These are phyloP conservation scores for Scutellaria galericulata DNA, from an alignment of 257 asterid genomes.

Conservation along the genomic window DNA sequence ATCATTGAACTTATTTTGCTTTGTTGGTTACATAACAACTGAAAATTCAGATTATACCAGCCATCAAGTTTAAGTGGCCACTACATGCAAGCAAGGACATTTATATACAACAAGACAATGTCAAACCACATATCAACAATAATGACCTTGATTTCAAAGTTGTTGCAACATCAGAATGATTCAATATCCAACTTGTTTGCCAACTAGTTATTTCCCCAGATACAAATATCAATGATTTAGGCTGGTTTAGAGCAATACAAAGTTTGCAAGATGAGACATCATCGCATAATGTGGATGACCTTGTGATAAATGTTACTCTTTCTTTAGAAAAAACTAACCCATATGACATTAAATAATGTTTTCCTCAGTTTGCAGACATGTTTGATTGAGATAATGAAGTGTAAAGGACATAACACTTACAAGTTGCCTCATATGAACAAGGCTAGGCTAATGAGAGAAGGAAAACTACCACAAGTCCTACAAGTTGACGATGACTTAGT, in stretches of 20 bases:
- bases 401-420: background rate
- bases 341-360: background rate
- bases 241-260: background rate
- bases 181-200: background rate
- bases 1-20: background rate
- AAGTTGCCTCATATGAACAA: background rate
- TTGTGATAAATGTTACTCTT: background rate
- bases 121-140: background rate
- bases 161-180: background rate
- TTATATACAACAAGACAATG: background rate
- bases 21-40: background rate
- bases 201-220: background rate
- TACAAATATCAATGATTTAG: too few species aligned
- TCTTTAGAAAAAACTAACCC: background rate
- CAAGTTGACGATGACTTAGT: background rate
- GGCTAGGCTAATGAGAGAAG: background rate
- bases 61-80: background rate
- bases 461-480: background rate
- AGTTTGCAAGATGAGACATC: background rate
- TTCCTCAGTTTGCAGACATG: background rate
- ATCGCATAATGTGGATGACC: background rate
- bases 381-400: background rate
- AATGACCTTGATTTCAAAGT: background rate
- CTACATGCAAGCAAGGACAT: background rate
- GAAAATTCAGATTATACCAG: background rate